Percentiles rank a stretch among this genome's conserved stretches.
phyloP scores from a whole-genome alignment of 78 protist genomes.

The Tieghemostelium lacteum region DNA sequence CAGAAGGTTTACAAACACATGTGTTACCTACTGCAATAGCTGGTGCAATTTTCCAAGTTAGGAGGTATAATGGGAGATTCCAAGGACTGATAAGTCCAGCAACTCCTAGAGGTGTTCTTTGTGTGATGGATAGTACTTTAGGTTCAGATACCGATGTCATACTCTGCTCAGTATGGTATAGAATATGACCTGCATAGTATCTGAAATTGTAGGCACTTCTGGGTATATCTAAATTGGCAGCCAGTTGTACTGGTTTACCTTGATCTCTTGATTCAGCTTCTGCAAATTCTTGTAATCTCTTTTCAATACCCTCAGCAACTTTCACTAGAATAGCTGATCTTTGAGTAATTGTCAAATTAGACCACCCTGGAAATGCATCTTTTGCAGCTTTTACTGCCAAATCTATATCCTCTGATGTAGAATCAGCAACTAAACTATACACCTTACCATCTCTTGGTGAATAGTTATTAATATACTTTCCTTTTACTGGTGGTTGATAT shows the following conservation, averaged over 20 bases:
- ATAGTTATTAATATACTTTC: slow-evolving; percentile 31
- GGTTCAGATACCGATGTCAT: background rate
- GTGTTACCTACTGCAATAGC: slow-evolving; percentile 89
- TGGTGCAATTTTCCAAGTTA: slow-evolving; percentile 96
- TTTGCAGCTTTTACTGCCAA: slow-evolving; percentile 88
- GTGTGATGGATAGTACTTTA: slow-evolving; percentile 81
- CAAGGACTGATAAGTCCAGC: slow-evolving; percentile 94
- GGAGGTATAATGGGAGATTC: slow-evolving; percentile 94
- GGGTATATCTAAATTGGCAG: slow-evolving; percentile 85
- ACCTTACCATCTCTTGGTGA: slow-evolving; percentile 74
- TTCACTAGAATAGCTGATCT: slow-evolving; percentile 71
- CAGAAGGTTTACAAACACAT: slow-evolving; percentile 92
- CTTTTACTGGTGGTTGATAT: slow-evolving; percentile 23
- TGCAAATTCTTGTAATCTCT: slow-evolving; percentile 71
- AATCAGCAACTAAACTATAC: slow-evolving; percentile 48
- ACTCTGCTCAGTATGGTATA: slow-evolving; percentile 41
- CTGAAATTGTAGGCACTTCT: slow-evolving; percentile 74
- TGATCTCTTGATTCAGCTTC: slow-evolving; percentile 82
- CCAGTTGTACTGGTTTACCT: slow-evolving; percentile 86
- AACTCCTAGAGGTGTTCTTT: slow-evolving; percentile 90
- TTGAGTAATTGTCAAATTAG: slow-evolving; percentile 23
- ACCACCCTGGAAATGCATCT: slow-evolving; percentile 88
- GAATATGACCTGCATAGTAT: slow-evolving; percentile 86
- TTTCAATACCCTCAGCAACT: slow-evolving; percentile 90
- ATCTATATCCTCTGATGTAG: slow-evolving; percentile 83